Base-by-base conservation (phyloP, 2,329 filamentous ascomycete genomes). In the Fusarium dlaminii region DNA sequence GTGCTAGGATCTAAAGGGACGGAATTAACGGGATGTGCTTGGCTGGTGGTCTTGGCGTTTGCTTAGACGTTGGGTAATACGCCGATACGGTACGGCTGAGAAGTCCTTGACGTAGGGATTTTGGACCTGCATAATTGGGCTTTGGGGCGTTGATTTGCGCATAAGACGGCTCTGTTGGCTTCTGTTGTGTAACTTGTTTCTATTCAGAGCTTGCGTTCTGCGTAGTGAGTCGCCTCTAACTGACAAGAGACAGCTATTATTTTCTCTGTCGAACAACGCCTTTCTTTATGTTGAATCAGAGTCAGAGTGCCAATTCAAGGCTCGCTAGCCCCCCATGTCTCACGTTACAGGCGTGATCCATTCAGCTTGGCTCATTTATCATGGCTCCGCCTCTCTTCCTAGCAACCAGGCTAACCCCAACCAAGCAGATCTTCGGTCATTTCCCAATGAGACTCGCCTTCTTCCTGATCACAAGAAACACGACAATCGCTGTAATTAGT, bases 81-180 rank as follows among this genome's bases (percentile, higher is more conserved):
- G n/a, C n/a, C n/a, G n/a, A n/a, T n/a, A 63, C 56, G 52, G 67
- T 70, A 70, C 67, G 46, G 67, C 67, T 70, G 66, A 70, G 54
- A 37, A 36, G n/a, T 39, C 51, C 40, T 52, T 70, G 67, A 65
- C 58, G 67, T 58, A 70, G 54, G 37, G 65, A 27, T 39, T 34
- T 42, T 59, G 58, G 52, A 70, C 66, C 66, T 70, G 66, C 59
- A 70, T 70, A 46, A 37, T 27, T 27, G 32, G 66, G 27, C n/a
- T 1, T 32, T 34, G 6, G 27, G 37, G 51, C 37, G 37, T 69
- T 70, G 30, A 13, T 32, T 58, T 49, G 8, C 64, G 32, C 40
- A 29, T 39, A 5, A 40, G 18, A 14, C 24, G 22, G 39, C 43
- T 18, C 10, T 36, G 30, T 29, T 20, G 29, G 34, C 22, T 20